phyloP scores from a whole-genome alignment of 1,284 basidiomycete genomes.

The Cryptococcus depauperatus region DNA sequence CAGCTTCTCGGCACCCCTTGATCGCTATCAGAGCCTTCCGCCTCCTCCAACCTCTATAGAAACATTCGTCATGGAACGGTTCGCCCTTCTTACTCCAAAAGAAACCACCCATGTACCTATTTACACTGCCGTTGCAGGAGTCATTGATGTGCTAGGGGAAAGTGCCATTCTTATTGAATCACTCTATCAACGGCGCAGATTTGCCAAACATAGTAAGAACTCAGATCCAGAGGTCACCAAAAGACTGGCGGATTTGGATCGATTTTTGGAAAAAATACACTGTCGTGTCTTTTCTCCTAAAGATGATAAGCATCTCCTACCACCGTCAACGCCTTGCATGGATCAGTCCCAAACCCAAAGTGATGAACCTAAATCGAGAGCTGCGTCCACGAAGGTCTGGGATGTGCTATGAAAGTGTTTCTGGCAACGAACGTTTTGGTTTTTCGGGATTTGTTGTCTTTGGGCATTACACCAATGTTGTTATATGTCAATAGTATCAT shows the following conservation, averaged over 20 bases:
- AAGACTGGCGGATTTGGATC: conserved; percentile 2
- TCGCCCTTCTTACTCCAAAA: conserved; percentile 6
- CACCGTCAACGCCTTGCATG: no score
- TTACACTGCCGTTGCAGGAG: conserved; percentile 19
- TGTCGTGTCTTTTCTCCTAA: no score
- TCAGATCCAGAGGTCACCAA: conserved; percentile 1
- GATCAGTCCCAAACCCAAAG: no score
- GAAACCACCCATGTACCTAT: conserved; percentile 14
- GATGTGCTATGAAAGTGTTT: not conserved
- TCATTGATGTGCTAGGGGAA: conserved; percentile 21
- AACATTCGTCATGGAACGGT: conserved; percentile 13
- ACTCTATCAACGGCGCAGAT: conserved; percentile 18
- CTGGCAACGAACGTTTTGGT: no score
- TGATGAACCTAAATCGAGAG: no score
- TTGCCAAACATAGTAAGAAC: no score
- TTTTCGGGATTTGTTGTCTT: no score
- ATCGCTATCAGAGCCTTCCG: conserved; percentile 8
- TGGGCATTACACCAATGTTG: not conserved
- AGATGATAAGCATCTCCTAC: no score
- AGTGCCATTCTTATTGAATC: conserved; percentile 20
- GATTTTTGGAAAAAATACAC: no score
- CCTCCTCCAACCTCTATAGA: conserved; percentile 7
- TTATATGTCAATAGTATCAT: not conserved
- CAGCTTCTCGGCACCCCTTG: conserved; percentile 16
- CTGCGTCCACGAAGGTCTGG: no score